Base-by-base conservation (phyloP, 345 rosid species). In the Hibiscus trionum region DNA sequence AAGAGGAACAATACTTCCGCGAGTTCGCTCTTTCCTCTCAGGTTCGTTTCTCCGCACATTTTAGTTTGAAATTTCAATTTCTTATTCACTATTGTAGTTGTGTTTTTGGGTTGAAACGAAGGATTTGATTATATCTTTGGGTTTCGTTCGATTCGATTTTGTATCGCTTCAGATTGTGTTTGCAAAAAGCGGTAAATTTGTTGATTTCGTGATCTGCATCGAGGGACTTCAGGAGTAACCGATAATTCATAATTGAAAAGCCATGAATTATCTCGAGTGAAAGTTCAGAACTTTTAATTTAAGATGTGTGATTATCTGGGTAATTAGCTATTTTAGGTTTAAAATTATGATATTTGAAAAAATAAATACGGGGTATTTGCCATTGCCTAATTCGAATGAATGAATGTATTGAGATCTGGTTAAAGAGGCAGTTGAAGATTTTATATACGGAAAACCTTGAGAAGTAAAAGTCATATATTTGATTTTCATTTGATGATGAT, bases 161-260 rank as follows among this genome's bases (percentile, higher is more conserved):
- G 5, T 24, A 3, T n/a, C n/a, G 16, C 93, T 95, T 4, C 99
- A 46, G 46, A 62, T 62, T 5, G 5, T 62, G 26, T 37, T 61
- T 33, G 46, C 37, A 27, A 15, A 14, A 39, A 6, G 42, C 19
- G 21, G 42, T 61, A 61, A 35, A 35, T 37, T 26, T 17, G 10
- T 3, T 65, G 33, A 21, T 64, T 19, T 24, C 37, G 2, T 11
- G 26, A 44, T 65, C 26, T 66, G 35, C 35, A 24, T 9, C 0
- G 29, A 37, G 50, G 68, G 15, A 39, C 1, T 39, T 61, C 21
- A 10, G 15, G 47, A 17, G 50, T 44, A 17, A 37, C 35, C 35
- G 49, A 29, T 29, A 2, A 29, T 29, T 3, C 4, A 33, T 49
- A 7, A 44, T 44, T 66, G 55, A 44, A 29, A 29, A 29, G 31